Conservation (phyloP, 164 flowering plant genomes). For the grape (Vitis vinifera) region DNA sequence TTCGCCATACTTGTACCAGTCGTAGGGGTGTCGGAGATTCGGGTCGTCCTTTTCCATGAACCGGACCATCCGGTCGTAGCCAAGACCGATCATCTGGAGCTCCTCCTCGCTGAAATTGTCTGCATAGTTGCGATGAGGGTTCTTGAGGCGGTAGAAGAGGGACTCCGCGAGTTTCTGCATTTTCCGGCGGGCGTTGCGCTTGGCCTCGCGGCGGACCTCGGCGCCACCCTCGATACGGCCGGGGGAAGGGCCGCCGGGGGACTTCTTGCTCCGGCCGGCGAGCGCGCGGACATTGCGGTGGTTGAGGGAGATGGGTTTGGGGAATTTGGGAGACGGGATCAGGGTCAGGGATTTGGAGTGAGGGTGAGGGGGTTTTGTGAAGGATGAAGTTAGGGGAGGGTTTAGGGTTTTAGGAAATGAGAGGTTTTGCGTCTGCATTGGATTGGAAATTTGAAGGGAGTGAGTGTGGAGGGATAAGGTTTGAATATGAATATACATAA, state of each 20-base stretch:
- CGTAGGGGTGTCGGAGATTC: slow-evolving; percentile 74
- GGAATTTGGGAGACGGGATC: slow-evolving; percentile 6
- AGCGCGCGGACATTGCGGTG: slow-evolving; percentile 33
- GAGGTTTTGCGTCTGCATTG: slow-evolving; percentile 29
- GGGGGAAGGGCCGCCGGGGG: slow-evolving; percentile 46
- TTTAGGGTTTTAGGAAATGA: slow-evolving; percentile 55
- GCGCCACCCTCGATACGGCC: slow-evolving; percentile 70
- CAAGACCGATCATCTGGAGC: slow-evolving; percentile 81
- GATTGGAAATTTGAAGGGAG: slow-evolving; percentile 9
- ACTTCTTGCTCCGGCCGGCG: slow-evolving; percentile 85
- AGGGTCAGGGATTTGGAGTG: slow-evolving; percentile 18
- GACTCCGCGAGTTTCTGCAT: slow-evolving; percentile 63
- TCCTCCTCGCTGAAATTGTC: slow-evolving; percentile 79
- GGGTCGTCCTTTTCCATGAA: slow-evolving; percentile 95
- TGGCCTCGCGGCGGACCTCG: slow-evolving; percentile 59
- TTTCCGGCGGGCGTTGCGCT: slow-evolving; percentile 51
- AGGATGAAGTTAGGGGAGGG: slow-evolving; percentile 28
- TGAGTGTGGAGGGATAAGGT: too few species aligned
- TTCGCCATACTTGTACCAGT: slow-evolving; percentile 96
- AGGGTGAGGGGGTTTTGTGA: slow-evolving; percentile 13
- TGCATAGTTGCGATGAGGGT: slow-evolving; percentile 63
- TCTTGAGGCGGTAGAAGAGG: slow-evolving; percentile 75
- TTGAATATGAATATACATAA: too few species aligned
- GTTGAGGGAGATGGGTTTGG: slow-evolving; percentile 1
- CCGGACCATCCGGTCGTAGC: slow-evolving; percentile 87